Conservation (phyloP, 2,329 filamentous ascomycete genomes). For the Myriosclerotinia duriaeana region DNA sequence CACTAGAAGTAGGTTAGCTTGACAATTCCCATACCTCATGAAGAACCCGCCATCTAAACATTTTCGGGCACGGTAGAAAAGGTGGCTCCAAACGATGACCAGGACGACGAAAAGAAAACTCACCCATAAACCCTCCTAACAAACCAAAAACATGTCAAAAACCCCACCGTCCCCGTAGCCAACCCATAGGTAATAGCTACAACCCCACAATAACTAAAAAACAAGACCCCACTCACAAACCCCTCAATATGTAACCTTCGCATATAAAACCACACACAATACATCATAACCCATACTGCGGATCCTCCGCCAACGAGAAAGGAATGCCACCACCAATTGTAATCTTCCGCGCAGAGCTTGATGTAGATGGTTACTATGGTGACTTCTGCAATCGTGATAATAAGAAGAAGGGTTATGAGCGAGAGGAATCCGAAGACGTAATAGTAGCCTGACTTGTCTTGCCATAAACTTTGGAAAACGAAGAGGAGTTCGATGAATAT, state of each 20-base stretch:
- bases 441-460: constrained; percentile 89
- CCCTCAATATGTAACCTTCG: constrained; percentile 78
- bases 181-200: constrained; percentile 80
- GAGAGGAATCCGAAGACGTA: constrained; percentile 87
- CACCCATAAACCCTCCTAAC: constrained; percentile 79
- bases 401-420: constrained; percentile 68
- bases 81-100: neutral
- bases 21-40: neutral
- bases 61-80: neutral
- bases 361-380: constrained; percentile 81
- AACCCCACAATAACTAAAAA: constrained; percentile 82
- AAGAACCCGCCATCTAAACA: neutral
- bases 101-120: constrained; percentile 40
- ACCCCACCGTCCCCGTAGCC: constrained; percentile 79
- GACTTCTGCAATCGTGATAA: constrained; percentile 77
- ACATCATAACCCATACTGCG: constrained; percentile 77
- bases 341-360: constrained; percentile 80
- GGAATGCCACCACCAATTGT: constrained; percentile 91
- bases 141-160: constrained; percentile 81
- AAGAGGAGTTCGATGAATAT: constrained; percentile 86
- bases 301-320: constrained; percentile 77
- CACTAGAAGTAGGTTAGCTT: neutral
- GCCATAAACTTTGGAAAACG: constrained; percentile 83
- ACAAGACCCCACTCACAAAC: constrained; percentile 75
- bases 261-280: constrained; percentile 82